Percentiles rank a stretch among this genome's conserved stretches.
Conservation (phyloP, 169 alveolate species). For the Amoebophrya sp. region DNA sequence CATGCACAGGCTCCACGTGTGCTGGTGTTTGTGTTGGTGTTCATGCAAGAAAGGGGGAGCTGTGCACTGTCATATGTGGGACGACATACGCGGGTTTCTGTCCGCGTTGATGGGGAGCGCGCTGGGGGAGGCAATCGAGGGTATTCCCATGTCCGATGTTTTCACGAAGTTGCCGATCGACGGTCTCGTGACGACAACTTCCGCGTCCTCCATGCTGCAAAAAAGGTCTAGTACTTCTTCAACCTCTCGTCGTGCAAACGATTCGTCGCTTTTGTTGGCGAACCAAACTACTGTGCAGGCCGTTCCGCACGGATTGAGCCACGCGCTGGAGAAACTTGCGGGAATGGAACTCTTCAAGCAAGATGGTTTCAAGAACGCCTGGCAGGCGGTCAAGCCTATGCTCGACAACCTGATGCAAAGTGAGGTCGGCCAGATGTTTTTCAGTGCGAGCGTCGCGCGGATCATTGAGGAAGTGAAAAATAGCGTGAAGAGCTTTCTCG, state of each 20-base stretch:
- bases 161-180: background rate
- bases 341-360: background rate
- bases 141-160: background rate
- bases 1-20: too few species aligned
- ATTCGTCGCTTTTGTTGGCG: background rate
- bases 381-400: background rate
- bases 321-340: background rate
- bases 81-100: background rate
- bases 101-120: background rate
- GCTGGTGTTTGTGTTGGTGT: too few species aligned
- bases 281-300: background rate
- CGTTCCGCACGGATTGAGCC: background rate
- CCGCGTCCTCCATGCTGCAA: background rate
- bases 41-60: too few species aligned
- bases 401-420: background rate
- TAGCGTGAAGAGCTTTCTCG: background rate
- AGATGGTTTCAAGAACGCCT: background rate
- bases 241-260: background rate
- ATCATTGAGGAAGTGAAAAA: background rate
- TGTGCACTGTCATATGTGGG: too few species aligned
- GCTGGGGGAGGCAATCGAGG: conserved; percentile 6
- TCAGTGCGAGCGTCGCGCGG: background rate
- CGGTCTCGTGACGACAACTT: background rate
- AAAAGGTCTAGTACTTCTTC: too few species aligned
- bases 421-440: background rate